Base-by-base conservation (phyloP, 2,329 filamentous ascomycete species). In the Geosmithia morbida region DNA sequence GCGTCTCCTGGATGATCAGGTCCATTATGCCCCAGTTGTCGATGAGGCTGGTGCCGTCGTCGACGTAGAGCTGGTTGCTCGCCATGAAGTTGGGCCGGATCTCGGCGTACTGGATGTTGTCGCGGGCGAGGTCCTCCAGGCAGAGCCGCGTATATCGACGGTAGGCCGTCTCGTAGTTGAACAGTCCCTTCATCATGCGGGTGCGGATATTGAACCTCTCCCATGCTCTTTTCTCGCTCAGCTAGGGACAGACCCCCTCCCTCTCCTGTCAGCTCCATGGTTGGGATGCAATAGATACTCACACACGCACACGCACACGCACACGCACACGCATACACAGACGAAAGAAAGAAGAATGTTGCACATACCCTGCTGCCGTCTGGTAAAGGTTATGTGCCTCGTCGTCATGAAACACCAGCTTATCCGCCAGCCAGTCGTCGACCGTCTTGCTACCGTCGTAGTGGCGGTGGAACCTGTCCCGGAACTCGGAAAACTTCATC, bases 61-160 rank as follows among this genome's bases (percentile, higher is more conserved):
- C 70, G 19, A 57, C 67, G 50, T 72, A 80, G 7, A 85, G 72
- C 41, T 72, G 72, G 54, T 85, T 85, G 47, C 65, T 66, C 44
- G 68, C 70, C 69, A 85, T 75, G 42, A 85, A 77, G 62, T 84
- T 85, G 2, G 80, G 81, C 26, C 82, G 71, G 41, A 85, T 75
- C 61, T 86, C 82, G 26, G 80, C 81, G 54, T 85, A 85, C 61
- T 82, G 81, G 52, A 86, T 79, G 42, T 76, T 76, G 56, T 85
- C 80, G 6, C 66, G 56, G 19, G 78, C 71, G 58, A 85, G 79
- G 50, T 78, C 74, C 49, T 79, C 65, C 11, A 85, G 74, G 18
- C 76, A 77, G 2, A 65, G 58, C 10, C 66, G 63, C 2, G 80
- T 82, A 54, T 86, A 86, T 58, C 63, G 66, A 44, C 67, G 65